These are phyloP conservation scores for Colletotrichum sp. DNA, from an alignment of 2,329 filamentous ascomycete species.

Conservation along the genomic window DNA sequence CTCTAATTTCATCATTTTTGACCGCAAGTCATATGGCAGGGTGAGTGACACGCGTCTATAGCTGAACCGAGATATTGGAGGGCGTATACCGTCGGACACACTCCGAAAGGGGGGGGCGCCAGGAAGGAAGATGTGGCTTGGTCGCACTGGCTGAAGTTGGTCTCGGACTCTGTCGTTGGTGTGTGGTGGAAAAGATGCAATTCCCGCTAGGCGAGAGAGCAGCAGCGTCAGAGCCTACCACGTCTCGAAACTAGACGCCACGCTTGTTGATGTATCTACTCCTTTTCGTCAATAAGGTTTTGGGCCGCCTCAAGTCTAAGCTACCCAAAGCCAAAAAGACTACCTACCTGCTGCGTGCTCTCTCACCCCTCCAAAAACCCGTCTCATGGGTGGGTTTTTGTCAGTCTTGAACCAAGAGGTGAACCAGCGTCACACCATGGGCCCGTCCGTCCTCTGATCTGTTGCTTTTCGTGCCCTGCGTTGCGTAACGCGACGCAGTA, in stretches of 20 bases:
- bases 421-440: background rate
- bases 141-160: background rate
- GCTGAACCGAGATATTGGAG: background rate
- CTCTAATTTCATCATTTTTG: background rate
- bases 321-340: background rate
- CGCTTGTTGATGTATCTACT: background rate
- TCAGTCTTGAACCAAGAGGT: background rate
- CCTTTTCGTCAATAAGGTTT: slow-evolving; percentile 7
- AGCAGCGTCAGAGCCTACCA: background rate
- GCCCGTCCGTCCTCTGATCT: background rate
- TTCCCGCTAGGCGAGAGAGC: background rate
- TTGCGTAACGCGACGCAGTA: background rate
- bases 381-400: background rate
- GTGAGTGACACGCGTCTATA: background rate
- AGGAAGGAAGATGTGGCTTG: background rate
- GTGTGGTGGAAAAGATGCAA: background rate
- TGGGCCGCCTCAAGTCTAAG: background rate
- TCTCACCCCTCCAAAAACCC: background rate
- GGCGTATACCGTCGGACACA: background rate
- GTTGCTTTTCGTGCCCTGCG: background rate
- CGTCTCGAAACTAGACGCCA: background rate
- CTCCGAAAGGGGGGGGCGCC: background rate
- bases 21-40: background rate
- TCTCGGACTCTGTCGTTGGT: background rate
- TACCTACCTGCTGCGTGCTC: background rate